Evolutionary conservation across 2,329 filamentous ascomycete genomes (phyloP).

Genomic region (Colletotrichum tanaceti): DNA sequence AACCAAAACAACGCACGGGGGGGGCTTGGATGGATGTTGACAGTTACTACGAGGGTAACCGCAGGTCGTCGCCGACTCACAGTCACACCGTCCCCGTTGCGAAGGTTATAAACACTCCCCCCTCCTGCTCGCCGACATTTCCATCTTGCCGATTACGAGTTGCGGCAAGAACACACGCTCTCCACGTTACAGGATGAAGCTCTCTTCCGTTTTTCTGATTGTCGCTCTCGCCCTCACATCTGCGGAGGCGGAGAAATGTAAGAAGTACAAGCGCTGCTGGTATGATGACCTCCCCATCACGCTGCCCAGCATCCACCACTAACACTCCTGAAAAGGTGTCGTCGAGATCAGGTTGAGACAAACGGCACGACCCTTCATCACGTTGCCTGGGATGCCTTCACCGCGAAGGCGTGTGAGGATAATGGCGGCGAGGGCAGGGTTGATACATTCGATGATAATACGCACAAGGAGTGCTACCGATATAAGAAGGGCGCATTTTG

Average conservation of each 20-base stretch:
- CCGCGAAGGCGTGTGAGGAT: neutral
- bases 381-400: conserved; percentile 2
- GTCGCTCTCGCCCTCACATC: conserved; percentile 6
- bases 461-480: conserved; percentile 17
- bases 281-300: neutral
- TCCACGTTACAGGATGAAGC: neutral
- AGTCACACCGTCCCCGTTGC: too few species aligned
- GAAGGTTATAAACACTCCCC: too few species aligned
- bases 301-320: neutral
- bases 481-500: neutral
- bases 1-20: too few species aligned
- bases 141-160: too few species aligned
- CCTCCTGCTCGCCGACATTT: too few species aligned
- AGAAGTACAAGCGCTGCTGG: conserved; percentile 8
- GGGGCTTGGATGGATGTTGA: too few species aligned
- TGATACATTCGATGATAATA: too few species aligned
- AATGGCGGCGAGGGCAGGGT: neutral
- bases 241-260: conserved; percentile 1
- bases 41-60: too few species aligned
- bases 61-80: too few species aligned
- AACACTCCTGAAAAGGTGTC: neutral
- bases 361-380: too few species aligned
- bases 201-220: neutral
- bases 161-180: too few species aligned
- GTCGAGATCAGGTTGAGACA: too few species aligned